Evolutionary conservation across 495 filamentous ascomycete species (phyloP).

Genomic region (Jackrogersella multiformis): DNA sequence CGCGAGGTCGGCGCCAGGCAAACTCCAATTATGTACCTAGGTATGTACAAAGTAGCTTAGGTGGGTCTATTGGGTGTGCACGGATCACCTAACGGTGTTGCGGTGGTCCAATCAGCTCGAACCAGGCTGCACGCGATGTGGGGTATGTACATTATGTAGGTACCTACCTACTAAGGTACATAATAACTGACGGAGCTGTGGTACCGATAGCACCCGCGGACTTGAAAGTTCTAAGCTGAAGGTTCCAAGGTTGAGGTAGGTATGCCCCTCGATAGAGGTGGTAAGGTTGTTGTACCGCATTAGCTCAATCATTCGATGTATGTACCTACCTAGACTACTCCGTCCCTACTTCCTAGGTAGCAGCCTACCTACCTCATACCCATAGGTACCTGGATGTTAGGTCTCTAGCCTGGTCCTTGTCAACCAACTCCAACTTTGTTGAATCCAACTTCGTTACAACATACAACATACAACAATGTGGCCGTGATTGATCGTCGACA

Average conservation of each 20-base stretch:
- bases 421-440: conserved; percentile 4
- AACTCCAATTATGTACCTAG: conserved; percentile 10
- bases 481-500: conserved; percentile 30
- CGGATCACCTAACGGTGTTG: not conserved
- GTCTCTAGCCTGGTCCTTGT: conserved; percentile 15
- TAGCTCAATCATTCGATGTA: conserved; percentile 26
- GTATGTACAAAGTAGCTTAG: not conserved
- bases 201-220: too few species aligned
- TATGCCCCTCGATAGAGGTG: too few species aligned
- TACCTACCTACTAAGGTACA: not conserved
- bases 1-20: conserved; percentile 30
- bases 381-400: too few species aligned
- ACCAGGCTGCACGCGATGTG: not conserved
- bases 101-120: not conserved
- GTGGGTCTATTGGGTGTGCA: not conserved
- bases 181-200: conserved; percentile 24
- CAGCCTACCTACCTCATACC: not conserved
- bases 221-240: too few species aligned
- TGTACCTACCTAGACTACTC: too few species aligned
- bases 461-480: conserved; percentile 32
- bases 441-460: conserved; percentile 10
- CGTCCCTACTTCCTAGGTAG: too few species aligned
- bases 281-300: conserved; percentile 15
- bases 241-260: too few species aligned
- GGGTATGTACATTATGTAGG: not conserved